Conservation (phyloP, 1,139 yeast genomes). For the Saccharomyces hybrid region DNA sequence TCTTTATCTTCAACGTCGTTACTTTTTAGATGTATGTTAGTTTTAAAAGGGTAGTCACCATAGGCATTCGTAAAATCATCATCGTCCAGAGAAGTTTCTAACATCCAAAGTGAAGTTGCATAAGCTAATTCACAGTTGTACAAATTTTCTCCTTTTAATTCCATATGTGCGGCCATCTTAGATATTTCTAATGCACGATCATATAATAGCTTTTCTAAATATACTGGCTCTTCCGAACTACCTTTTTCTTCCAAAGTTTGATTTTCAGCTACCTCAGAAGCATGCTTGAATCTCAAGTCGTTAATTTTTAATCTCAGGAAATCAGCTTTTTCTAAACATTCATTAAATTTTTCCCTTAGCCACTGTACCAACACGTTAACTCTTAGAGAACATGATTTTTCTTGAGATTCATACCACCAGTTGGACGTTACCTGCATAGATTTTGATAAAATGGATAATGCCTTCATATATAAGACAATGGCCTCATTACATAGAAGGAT, state of each 20-base stretch:
- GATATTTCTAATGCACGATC: constrained; percentile 93
- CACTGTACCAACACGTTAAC: constrained; percentile 84
- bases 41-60: not conserved
- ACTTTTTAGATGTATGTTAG: not conserved
- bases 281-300: constrained; percentile 7
- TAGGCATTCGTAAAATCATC: constrained; percentile 1
- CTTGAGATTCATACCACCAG: constrained; percentile 70
- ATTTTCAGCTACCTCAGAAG: constrained; percentile 2
- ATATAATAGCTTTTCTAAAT: constrained; percentile 80
- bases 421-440: constrained; percentile 80
- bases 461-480: constrained; percentile 72
- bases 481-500: constrained; percentile 47
- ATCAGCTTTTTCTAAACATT: constrained; percentile 82
- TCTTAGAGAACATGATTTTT: constrained; percentile 36
- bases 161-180: constrained; percentile 82
- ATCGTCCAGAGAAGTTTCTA: constrained; percentile 65
- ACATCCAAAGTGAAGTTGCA: constrained; percentile 92
- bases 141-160: constrained; percentile 67
- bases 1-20: not conserved
- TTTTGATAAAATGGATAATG: constrained; percentile 69
- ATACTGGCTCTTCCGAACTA: constrained; percentile 30
- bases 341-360: constrained; percentile 85
- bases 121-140: constrained; percentile 81
- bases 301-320: constrained; percentile 37
- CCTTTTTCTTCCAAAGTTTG: constrained; percentile 4